phyloP scores from a whole-genome alignment of 2,329 filamentous ascomycete species.

The Penicillium polonicum region DNA sequence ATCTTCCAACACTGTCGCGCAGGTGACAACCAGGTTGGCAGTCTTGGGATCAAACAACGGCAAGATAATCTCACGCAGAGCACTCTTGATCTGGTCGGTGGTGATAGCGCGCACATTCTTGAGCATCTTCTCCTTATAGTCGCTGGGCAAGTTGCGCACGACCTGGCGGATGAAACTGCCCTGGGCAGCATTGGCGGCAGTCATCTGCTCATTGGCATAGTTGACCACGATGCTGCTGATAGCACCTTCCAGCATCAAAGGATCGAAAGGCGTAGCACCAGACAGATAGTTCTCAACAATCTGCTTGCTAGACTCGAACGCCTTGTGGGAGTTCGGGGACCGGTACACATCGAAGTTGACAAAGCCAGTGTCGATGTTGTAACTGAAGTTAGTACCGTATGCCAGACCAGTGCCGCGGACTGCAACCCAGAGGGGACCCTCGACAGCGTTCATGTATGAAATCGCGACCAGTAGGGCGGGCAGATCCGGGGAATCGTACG shows the following conservation, averaged over 20 bases:
- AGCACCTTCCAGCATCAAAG: constrained; percentile 80
- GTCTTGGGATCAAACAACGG: constrained; percentile 76
- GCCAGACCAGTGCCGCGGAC: constrained; percentile 91
- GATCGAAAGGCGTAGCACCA: constrained; percentile 71
- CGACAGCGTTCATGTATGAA: constrained; percentile 86
- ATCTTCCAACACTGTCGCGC: constrained; percentile 79
- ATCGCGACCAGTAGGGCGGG: constrained; percentile 85
- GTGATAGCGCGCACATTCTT: constrained; percentile 73
- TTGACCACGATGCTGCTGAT: constrained; percentile 84
- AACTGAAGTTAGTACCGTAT: constrained; percentile 79
- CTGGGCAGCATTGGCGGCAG: constrained; percentile 76
- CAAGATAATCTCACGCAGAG: constrained; percentile 71
- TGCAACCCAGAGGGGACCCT: constrained; percentile 91
- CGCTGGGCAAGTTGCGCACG: constrained; percentile 69
- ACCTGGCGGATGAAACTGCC: constrained; percentile 82
- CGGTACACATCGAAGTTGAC: constrained; percentile 85
- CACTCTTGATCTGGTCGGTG: constrained; percentile 71
- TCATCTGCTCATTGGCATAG: constrained; percentile 85
- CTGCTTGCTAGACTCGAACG: constrained; percentile 72
- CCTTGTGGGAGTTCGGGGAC: constrained; percentile 84
- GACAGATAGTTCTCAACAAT: constrained; percentile 73
- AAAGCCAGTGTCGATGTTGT: constrained; percentile 74
- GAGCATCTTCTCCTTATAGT: constrained; percentile 76
- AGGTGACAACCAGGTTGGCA: constrained; percentile 85
- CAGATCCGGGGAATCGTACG: constrained; percentile 72